Base-by-base conservation (phyloP, 306 rosid species). In the Cicer arietinum region DNA sequence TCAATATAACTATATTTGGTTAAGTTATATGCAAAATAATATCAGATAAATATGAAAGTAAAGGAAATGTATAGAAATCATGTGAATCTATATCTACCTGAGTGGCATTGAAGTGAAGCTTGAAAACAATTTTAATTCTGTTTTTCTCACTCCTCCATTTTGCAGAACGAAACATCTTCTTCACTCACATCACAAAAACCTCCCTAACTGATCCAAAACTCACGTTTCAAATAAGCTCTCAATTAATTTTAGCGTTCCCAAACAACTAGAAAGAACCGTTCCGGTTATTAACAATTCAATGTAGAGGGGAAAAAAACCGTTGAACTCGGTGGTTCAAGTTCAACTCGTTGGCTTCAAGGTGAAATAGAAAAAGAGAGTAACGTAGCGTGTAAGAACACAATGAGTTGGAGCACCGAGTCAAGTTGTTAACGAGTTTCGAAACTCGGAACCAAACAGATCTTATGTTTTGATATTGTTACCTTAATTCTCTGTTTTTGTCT, bases 141-240 rank as follows among this genome's bases (percentile, higher is more conserved):
- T 83, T 90, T 90, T 89, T 94, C 63, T 94, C 98, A 81, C 85
- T 85, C 79, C 91, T 90, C 99, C 99, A 90, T 86, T 90, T 88
- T 62, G 92, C 82, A 72, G 97, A 76, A 86, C 88, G 95, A 83
- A 94, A 92, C 99, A 94, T 94, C 13, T 67, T 59, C 9, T 52
- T 73, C 64, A 60, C 67, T 52, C 81, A 75, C 75, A 71, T 14
- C 52, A 25, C 69, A 30, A 30, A 30, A 30, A 30, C 37, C 37
- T 30, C 37, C 37, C 8, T 42, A 45, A 84, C 59, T 8, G 22
- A 46, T 54, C 30, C 45, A 65, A 79, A 77, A 63, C 30, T 22
- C 60, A 53, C 76, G 65, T 76, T 73, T 63, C 35, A 63, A 78
- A 65, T 30, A 76, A 81, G 71, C 76, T 69, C 72, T 17, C 20